These are phyloP conservation scores for Porodaedalea pini DNA, from an alignment of 1,284 basidiomycete species.

Conservation along the genomic window DNA sequence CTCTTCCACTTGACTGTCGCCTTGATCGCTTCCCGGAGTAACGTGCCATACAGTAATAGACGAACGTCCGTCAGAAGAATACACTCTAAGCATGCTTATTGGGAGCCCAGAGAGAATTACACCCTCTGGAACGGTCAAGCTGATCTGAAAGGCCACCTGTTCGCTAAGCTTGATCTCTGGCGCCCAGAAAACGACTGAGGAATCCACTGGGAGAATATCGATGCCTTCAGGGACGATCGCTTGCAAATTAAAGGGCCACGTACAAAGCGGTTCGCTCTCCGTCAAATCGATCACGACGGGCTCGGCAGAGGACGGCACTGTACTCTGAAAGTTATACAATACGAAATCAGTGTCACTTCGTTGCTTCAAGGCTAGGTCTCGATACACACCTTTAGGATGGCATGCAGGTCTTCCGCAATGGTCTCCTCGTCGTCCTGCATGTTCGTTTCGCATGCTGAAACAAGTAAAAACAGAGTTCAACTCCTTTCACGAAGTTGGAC, in stretches of 20 bases:
- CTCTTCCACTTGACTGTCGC: conserved; percentile 13
- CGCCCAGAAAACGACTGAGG: conserved; percentile 67
- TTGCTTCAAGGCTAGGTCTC: neutral
- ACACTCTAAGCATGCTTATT: conserved; percentile 53
- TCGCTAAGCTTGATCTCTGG: conserved; percentile 58
- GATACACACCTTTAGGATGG: conserved; percentile 60
- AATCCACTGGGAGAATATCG: conserved; percentile 47
- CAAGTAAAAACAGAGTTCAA: conserved; percentile 11
- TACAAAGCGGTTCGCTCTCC: conserved; percentile 63
- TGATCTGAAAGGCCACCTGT: conserved; percentile 67
- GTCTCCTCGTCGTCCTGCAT: conserved; percentile 34
- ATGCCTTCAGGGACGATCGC: conserved; percentile 6
- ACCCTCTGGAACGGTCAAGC: conserved; percentile 46
- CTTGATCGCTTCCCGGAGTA: conserved; percentile 18
- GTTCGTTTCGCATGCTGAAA: conserved; percentile 30
- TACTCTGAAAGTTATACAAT: conserved; percentile 47
- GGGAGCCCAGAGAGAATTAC: conserved; percentile 51
- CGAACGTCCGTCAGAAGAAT: conserved; percentile 45
- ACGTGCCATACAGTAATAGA: conserved; percentile 49
- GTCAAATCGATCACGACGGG: conserved; percentile 58
- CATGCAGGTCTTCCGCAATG: conserved; percentile 63
- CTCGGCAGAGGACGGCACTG: conserved; percentile 57
- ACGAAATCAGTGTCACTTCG: neutral
- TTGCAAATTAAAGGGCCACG: conserved; percentile 26
- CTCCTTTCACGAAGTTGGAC: neutral